Conservation (phyloP, 768 basidiomycete species). For the Coprinellus micaceus region DNA sequence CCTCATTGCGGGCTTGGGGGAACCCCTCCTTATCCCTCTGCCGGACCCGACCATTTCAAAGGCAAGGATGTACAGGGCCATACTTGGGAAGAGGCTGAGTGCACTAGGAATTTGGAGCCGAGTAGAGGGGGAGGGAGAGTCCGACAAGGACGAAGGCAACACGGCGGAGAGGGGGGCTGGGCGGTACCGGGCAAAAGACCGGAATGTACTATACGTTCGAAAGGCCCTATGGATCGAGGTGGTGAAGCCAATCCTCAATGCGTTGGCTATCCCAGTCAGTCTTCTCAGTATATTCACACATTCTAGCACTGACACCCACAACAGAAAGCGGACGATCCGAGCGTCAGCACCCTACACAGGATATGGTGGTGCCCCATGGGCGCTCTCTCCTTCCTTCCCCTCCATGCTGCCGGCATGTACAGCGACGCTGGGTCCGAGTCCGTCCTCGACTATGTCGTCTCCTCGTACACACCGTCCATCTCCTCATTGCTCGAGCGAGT, state of each 20-base stretch:
- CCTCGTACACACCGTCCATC: conserved; percentile 20
- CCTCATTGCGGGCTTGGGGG: conserved; percentile 4
- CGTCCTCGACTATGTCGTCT: conserved; percentile 15
- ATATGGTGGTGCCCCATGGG: conserved; percentile 14
- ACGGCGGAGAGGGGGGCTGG: conserved; percentile 12
- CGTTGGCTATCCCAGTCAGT: conserved; percentile 4
- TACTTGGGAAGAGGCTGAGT: not conserved
- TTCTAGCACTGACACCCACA: not conserved
- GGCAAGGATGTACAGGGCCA: not conserved
- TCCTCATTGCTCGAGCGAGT: conserved; percentile 6
- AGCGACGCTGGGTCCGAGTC: not conserved
- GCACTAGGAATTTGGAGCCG: not conserved
- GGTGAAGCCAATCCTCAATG: conserved; percentile 8
- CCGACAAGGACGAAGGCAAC: not conserved
- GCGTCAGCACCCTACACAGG: not conserved
- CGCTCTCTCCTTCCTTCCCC: conserved; percentile 9
- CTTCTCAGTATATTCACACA: not conserved
- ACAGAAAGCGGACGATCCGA: not conserved
- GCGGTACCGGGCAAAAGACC: no score
- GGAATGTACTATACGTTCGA: not conserved
- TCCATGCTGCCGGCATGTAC: conserved; percentile 14
- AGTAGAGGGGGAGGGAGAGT: not conserved
- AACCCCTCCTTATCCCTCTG: conserved; percentile 13
- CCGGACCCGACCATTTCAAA: conserved; percentile 2
- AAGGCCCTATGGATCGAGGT: not conserved